Base-by-base conservation (phyloP, 805 yeast species). In the Sporopachydermia lactativora region DNA sequence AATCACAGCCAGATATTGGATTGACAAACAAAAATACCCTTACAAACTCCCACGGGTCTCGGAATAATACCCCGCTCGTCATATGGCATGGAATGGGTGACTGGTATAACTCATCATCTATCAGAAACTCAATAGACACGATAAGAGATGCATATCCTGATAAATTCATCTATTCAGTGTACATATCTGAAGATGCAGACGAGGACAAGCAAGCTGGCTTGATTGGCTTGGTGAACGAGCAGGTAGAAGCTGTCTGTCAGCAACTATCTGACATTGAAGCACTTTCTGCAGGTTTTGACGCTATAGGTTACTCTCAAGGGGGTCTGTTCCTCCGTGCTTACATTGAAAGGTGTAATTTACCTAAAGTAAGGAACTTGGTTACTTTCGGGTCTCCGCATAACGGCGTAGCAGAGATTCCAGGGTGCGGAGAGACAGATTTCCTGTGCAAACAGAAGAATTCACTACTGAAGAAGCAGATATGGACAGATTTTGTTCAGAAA, bases 51-150 rank as follows among this genome's bases (percentile, higher is more conserved):
- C n/a, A n/a, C n/a, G n/a, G n/a, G n/a, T n/a, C n/a, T n/a, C n/a
- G n/a, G n/a, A n/a, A n/a, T n/a, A n/a, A n/a, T n/a, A n/a, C n/a
- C n/a, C n/a, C n/a, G n/a, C 66, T 82, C 2, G 84, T 82, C 2
- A 52, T 83, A 35, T 82, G 94, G 94, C 94, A 82, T 50, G 94
- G 94, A 0, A 65, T 83, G 57, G 92, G 94, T 0, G 94, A 82
- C 53, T 66, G 71, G 6, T 81, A 75, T 52, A 70, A 78, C 51
- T 73, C 85, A 0, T 54, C 67, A 1, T 73, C 80, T 0, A 72
- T 81, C 65, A 60, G 57, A 19, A 55, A 63, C n/a, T 71, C 69
- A 1, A 56, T 59, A 3, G 62, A 61, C 0, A 43, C 69, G 2
- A 58, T 81, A 4, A 50, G 60, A 15, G 58, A 61, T 4, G 53